Evolutionary conservation across 768 basidiomycete species (phyloP).

Genomic region (Candolleomyces efflorescens): DNA sequence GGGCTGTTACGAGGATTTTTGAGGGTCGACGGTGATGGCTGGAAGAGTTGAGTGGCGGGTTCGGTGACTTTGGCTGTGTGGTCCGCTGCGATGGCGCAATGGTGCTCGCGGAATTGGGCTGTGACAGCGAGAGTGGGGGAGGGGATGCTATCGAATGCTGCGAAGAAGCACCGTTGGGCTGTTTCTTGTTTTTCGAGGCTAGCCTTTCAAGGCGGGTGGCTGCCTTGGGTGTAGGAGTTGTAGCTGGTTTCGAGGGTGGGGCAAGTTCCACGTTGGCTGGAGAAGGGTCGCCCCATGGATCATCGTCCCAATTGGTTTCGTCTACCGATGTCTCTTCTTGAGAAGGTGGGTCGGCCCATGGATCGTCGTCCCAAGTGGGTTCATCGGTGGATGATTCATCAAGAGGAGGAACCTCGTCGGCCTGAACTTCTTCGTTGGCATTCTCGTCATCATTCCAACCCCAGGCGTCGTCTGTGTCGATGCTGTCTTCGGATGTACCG

Average conservation of each 20-base stretch:
- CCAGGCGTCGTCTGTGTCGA: constrained; percentile 63
- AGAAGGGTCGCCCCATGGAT: constrained; percentile 60
- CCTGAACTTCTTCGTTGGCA: not conserved
- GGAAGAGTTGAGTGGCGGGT: not conserved
- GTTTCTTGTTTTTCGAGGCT: constrained; percentile 50
- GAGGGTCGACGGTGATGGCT: constrained; percentile 6
- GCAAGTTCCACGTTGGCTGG: constrained; percentile 17
- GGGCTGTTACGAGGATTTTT: constrained; percentile 11
- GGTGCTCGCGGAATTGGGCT: constrained; percentile 12
- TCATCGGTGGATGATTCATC: constrained; percentile 33
- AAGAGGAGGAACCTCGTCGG: constrained; percentile 5
- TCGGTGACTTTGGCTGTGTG: not conserved
- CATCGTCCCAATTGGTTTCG: constrained; percentile 58
- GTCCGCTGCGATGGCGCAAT: constrained; percentile 7
- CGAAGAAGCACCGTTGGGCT: constrained; percentile 27
- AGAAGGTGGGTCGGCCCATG: constrained; percentile 52
- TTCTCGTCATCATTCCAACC: constrained; percentile 66
- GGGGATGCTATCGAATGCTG: constrained; percentile 17
- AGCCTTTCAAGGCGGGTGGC: constrained; percentile 58
- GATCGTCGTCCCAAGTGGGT: constrained; percentile 61
- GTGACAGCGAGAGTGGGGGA: constrained; percentile 3
- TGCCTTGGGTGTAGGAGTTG: constrained; percentile 38
- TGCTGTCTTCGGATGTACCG: constrained; percentile 23
- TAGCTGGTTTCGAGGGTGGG: constrained; percentile 21
- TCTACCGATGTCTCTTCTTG: constrained; percentile 28